Conservation (phyloP, 805 yeast species). For the Teunomyces stri region DNA sequence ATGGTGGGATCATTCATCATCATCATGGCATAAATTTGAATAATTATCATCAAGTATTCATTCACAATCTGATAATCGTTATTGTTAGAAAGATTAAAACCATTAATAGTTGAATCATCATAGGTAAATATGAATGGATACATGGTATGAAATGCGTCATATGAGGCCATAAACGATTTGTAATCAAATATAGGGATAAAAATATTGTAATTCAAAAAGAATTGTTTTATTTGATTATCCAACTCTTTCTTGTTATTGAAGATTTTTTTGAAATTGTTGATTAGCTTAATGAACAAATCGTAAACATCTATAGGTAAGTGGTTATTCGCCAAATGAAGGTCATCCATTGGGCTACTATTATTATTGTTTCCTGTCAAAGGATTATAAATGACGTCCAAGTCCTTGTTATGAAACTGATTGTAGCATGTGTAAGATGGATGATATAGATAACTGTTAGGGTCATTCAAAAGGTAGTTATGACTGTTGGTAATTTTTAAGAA, state of each 20-base stretch:
- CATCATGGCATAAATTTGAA: conserved; percentile 51
- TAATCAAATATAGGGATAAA: conserved; percentile 56
- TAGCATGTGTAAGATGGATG: conserved; percentile 38
- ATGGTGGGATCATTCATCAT: conserved; percentile 49
- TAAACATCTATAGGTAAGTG: conserved; percentile 40
- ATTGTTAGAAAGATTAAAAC: conserved; percentile 44
- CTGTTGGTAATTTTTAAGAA: conserved; percentile 43
- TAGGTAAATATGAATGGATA: conserved; percentile 47
- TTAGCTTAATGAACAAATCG: conserved; percentile 42
- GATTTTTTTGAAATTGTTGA: conserved; percentile 42
- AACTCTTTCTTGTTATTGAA: conserved; percentile 37
- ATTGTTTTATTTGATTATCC: conserved; percentile 48
- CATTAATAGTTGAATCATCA: conserved; percentile 45
- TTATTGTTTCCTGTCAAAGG: conserved; percentile 31
- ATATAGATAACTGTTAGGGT: conserved; percentile 41
- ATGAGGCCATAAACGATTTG: conserved; percentile 50
- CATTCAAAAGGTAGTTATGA: conserved; percentile 40
- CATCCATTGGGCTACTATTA: conserved; percentile 7
- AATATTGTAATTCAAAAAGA: conserved; percentile 51
- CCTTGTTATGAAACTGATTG: conserved; percentile 35
- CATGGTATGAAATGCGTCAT: conserved; percentile 47
- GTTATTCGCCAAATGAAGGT: conserved; percentile 8
- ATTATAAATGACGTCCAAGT: conserved; percentile 38
- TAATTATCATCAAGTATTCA: conserved; percentile 42
- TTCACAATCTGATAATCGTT: conserved; percentile 43